These are phyloP conservation scores for Cystofilobasidium macerans DNA, from an alignment of 768 basidiomycete species.

Conservation along the genomic window DNA sequence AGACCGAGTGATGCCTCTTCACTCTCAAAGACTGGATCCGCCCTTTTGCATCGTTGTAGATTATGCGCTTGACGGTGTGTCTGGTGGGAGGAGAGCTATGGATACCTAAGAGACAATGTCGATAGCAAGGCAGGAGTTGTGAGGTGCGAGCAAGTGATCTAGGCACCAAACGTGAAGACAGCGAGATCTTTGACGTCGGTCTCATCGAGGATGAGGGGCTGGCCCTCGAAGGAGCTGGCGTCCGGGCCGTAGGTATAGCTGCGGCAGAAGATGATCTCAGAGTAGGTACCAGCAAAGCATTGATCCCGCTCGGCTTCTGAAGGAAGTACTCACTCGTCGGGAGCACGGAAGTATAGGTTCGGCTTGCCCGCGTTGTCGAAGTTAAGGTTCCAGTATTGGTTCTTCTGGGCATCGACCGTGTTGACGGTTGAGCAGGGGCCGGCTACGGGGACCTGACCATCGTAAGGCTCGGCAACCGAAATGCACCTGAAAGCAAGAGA, in stretches of 20 bases:
- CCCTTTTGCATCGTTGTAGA: too few species aligned
- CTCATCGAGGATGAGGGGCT: not conserved
- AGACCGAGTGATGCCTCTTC: too few species aligned
- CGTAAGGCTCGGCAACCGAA: conserved; percentile 1
- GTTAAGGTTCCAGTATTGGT: not conserved
- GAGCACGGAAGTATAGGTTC: not conserved
- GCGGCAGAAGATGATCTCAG: not conserved
- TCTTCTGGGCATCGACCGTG: not conserved
- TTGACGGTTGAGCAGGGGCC: not conserved
- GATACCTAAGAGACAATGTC: too few species aligned
- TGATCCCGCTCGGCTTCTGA: not conserved
- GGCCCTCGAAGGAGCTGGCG: not conserved
- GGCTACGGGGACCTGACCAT: not conserved
- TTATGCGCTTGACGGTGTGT: too few species aligned
- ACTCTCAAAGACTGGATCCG: too few species aligned
- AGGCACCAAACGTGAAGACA: not conserved
- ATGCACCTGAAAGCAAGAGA: too few species aligned
- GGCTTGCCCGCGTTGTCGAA: not conserved
- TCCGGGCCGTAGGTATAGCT: not conserved
- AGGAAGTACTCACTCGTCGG: not conserved
- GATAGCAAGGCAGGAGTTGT: too few species aligned
- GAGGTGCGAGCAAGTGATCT: too few species aligned
- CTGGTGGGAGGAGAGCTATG: too few species aligned
- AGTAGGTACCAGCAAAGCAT: not conserved
- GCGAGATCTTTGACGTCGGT: not conserved